These are phyloP conservation scores for Naganishia albida DNA, from an alignment of 1,284 basidiomycete species.

Conservation along the genomic window DNA sequence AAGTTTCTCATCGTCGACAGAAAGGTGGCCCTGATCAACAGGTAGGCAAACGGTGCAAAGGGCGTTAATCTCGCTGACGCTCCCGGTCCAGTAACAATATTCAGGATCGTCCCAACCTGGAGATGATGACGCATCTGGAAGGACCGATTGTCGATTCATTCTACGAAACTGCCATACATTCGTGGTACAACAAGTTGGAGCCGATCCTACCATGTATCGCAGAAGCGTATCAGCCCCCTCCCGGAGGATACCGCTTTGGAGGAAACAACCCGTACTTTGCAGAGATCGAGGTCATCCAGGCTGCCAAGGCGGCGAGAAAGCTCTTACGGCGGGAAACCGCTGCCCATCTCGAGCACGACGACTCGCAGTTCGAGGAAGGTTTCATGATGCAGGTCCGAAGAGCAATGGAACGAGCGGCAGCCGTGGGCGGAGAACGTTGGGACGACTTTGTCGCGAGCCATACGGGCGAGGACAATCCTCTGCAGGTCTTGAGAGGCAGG, in stretches of 20 bases:
- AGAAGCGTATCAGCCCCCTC: constrained; percentile 53
- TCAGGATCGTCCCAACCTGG: constrained; percentile 67
- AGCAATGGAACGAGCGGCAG: constrained; percentile 40
- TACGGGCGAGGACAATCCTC: constrained; percentile 18
- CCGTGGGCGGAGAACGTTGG: constrained; percentile 28
- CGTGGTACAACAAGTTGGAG: constrained; percentile 63
- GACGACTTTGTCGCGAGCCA: constrained; percentile 29
- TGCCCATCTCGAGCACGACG: constrained; percentile 41
- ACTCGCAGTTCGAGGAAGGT: constrained; percentile 36
- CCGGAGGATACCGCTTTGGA: constrained; percentile 57
- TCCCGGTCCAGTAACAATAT: constrained; percentile 64
- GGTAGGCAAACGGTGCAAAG: constrained; percentile 1
- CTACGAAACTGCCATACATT: constrained; percentile 71
- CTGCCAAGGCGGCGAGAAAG: constrained; percentile 55
- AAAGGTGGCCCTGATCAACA: constrained; percentile 67
- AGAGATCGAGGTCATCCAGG: constrained; percentile 57
- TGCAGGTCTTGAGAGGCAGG: constrained; percentile 17
- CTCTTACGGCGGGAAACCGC: constrained; percentile 52
- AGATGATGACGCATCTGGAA: constrained; percentile 69
- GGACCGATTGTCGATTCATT: constrained; percentile 70
- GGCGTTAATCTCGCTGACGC: not conserved
- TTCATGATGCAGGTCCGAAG: constrained; percentile 49
- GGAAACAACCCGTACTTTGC: constrained; percentile 59
- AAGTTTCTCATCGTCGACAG: constrained; percentile 76
- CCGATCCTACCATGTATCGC: constrained; percentile 63